Conservation (phyloP, 129 eudicot genomes). For the Escallonia herrerae region DNA sequence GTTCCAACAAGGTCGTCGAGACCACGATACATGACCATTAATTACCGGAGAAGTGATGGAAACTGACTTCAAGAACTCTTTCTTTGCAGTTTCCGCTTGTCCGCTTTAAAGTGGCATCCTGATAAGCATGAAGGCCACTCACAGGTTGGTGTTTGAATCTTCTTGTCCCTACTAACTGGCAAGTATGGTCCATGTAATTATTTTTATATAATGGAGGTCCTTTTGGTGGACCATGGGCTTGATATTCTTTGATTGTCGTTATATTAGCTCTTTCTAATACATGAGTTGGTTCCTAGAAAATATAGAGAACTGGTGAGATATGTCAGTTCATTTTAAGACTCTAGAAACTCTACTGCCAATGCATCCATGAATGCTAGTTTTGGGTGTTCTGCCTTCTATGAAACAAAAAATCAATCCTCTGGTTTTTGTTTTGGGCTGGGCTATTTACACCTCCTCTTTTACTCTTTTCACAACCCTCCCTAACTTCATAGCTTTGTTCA, state of each 20-base stretch:
- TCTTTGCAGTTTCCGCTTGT: constrained; percentile 71
- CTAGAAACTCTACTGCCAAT: too few relatives aligned
- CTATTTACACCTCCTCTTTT: too few relatives aligned
- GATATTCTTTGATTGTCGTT: background rate
- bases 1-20: background rate
- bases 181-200: background rate
- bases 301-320: too few relatives aligned
- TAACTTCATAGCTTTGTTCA: too few relatives aligned
- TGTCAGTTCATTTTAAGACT: too few relatives aligned
- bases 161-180: background rate
- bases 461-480: too few relatives aligned
- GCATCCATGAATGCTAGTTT: too few relatives aligned
- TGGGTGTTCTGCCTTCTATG: too few relatives aligned
- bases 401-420: too few relatives aligned
- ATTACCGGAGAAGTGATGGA: background rate
- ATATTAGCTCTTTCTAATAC: background rate
- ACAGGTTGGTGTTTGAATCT: constrained; percentile 37
- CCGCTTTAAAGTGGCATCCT: constrained; percentile 98
- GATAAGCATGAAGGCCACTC: constrained; percentile 85
- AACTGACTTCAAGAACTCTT: background rate
- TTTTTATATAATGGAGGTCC: too few relatives aligned
- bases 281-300: too few relatives aligned
- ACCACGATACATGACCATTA: background rate
- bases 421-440: too few relatives aligned
- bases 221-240: background rate